These are phyloP conservation scores for Vachellia collinsii DNA, from an alignment of 306 rosid genomes.

Conservation along the genomic window DNA sequence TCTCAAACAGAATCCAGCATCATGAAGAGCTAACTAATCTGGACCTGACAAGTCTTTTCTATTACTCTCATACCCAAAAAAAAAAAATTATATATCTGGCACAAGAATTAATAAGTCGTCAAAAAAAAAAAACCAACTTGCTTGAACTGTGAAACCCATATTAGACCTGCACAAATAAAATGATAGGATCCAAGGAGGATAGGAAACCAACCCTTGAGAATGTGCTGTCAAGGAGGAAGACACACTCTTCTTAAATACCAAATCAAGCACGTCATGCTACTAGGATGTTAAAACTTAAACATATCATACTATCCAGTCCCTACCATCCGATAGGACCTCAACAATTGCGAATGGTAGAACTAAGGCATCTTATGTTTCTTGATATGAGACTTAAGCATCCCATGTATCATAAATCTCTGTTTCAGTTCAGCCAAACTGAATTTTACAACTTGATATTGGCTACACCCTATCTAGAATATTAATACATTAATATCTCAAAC, in stretches of 20 bases:
- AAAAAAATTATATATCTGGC: not conserved
- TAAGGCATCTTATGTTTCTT: not conserved
- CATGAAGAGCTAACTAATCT: not conserved
- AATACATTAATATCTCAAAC: not conserved
- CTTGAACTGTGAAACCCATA: not conserved
- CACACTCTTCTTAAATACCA: not conserved
- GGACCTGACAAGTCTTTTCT: not conserved
- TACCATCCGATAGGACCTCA: not conserved
- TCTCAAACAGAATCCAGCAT: not conserved
- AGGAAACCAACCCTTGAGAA: not conserved
- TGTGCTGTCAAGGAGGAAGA: not conserved
- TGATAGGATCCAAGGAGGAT: not conserved
- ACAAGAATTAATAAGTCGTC: not conserved
- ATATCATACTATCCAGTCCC: not conserved
- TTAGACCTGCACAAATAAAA: too few species aligned
- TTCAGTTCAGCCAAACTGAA: not conserved
- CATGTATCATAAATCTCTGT: not conserved
- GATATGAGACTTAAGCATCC: not conserved
- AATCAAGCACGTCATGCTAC: not conserved
- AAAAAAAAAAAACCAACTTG: not conserved
- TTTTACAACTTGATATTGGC: not conserved
- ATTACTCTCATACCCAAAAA: too few species aligned
- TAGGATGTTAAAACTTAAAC: not conserved
- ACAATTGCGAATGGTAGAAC: not conserved
- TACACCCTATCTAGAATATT: not conserved